Evolutionary conservation across 1,139 yeast species (phyloP), one percentile per base, ranked within the genome.

Genomic region (Nakaseomyces sp.): DNA sequence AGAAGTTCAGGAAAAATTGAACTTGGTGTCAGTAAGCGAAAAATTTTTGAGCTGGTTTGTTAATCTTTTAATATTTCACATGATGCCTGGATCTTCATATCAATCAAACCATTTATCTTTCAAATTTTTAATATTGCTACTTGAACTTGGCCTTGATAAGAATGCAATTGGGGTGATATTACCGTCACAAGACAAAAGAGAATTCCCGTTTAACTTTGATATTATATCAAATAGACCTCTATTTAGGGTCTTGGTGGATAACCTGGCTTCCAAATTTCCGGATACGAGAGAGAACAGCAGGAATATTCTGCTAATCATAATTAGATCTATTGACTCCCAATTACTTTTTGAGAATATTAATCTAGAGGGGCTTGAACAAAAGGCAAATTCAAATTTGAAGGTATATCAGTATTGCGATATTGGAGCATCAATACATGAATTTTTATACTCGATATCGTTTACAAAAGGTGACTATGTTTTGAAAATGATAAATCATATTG

Each of bases 371-470:
- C 52, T 77, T 1, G 52, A 64, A 5, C 43, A 53, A 0, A 68
- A 70, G 40, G 71, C 81, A 0, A 51, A 72, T 19, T 49, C 56
- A 0, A 65, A 79, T 58, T 61, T 86, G 41, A 67, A 76, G 52
- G 76, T 79, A 40, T 93, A 89, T 18, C 74, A 88, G 46, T 77
- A 72, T 48, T 82, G 88, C 42, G 96, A 89, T 50, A 81, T 89
- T 20, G 96, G 93, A 8, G 89, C 95, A 0, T 72, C 79, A 37
- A 65, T 81, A 12, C 65, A 81, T 35, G 76, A 74, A 51, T 71
- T 81, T 48, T 49, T 74, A 40, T 71, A 63, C 53, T 58, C 54
- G 40, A 56, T 58, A 45, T 43, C 62, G n/a, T 18, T 17, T 9
- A 22, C 8, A 6, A 35, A 35, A 22, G 12, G 16, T n/a, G 52